Evolutionary conservation across 192 early-diverging fungal genomes (phyloP), one percentile per base, ranked within the genome.

Genomic region (Spizellomyces punctatus): DNA sequence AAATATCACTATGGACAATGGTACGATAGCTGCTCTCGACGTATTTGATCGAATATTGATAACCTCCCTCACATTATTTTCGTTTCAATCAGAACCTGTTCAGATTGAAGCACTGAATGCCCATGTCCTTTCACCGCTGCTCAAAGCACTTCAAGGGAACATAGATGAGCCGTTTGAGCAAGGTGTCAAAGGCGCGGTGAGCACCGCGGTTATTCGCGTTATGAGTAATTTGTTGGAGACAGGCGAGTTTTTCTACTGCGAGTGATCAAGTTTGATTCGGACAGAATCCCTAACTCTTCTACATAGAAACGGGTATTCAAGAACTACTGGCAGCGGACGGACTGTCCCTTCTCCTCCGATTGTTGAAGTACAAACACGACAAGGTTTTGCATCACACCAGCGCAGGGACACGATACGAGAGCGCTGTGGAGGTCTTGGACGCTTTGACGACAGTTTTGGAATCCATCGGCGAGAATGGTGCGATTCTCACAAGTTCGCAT

Each of bases 1-100:
- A 9, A 86, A 86, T 55, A 76, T 83, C 46, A 79, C 67, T 57
- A 86, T 86, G 85, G 85, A 86, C 63, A 83, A 86, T 59, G 85
- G 80, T 75, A 8, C 5, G 58, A 19, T 3, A 0, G 27, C 3
- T 36, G 12, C 47, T 46, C 46, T 9, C 9, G 64, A 42, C 10
- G 46, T 64, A 21, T 64, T 41, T 46, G 41, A 17, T 45, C 43
- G 12, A 2, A 54, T 61, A 58, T 14, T 52, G 21, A 27, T 6
- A 36, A 21, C 58, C 7, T 10, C 14, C 45, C 55, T 71, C 5
- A 17, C 55, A 36, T 64, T 52, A 41, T 14, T 17, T 17, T 7
- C 12, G 75, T 58, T 8, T 6, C 27, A 36, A 36, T 3, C 52
- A 82, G 81, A 84, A 61, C 78, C 80, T 10, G 69, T 82, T 17